Evolutionary conservation across 78 protist genomes (phyloP).

Genomic region (Tieghemostelium lacteum): DNA sequence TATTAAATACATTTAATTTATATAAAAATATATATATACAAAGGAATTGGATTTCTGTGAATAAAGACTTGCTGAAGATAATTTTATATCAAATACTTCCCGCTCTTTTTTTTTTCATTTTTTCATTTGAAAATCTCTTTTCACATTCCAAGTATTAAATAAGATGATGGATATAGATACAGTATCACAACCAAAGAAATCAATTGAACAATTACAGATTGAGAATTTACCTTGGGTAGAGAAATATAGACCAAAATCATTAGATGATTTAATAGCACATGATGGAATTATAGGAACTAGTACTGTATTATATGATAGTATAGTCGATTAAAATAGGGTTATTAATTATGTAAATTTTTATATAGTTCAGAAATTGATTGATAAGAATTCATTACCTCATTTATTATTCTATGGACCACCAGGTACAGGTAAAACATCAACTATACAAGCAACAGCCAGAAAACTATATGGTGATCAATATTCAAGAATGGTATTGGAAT

Average conservation of each 20-base stretch:
- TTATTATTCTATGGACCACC: slow-evolving; percentile 98
- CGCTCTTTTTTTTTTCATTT: no score
- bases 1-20: no score
- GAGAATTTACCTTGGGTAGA: slow-evolving; percentile 96
- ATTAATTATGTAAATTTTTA: neutral
- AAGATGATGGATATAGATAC: no score
- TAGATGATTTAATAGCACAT: slow-evolving; percentile 98
- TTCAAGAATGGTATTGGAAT: slow-evolving; percentile 91
- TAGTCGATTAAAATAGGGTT: neutral
- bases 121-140: no score
- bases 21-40: no score
- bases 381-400: slow-evolving; percentile 91
- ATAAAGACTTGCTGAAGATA: no score
- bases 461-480: slow-evolving; percentile 89
- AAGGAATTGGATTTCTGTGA: no score
- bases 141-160: no score
- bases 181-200: no score
- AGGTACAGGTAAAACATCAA: slow-evolving; percentile 99
- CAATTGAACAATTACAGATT: slow-evolving; percentile 15
- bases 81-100: no score
- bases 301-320: neutral
- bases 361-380: slow-evolving; percentile 65
- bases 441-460: slow-evolving; percentile 96
- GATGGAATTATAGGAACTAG: slow-evolving; percentile 84
- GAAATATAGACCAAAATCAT: slow-evolving; percentile 96